phyloP scores from a whole-genome alignment of 2,329 filamentous ascomycete genomes.

The Fusarium abutilonis region DNA sequence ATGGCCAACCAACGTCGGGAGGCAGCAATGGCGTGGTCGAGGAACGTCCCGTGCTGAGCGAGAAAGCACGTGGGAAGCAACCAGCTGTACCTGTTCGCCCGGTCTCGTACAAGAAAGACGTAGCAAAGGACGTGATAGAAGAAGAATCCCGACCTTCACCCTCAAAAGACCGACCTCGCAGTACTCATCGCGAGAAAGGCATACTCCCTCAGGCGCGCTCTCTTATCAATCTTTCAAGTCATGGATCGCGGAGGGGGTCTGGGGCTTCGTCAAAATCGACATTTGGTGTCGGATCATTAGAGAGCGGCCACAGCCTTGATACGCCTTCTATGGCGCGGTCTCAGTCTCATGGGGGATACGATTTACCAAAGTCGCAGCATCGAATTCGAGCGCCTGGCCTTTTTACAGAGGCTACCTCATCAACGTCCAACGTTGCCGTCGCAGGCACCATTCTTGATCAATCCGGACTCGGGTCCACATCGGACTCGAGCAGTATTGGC shows the following conservation, averaged over 20 bases:
- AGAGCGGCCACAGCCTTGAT: constrained; percentile 32
- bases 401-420: constrained; percentile 51
- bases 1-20: constrained; percentile 3
- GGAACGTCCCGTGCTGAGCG: constrained; percentile 47
- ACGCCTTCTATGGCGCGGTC: constrained; percentile 48
- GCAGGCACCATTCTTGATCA: constrained; percentile 58
- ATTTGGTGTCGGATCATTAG: constrained; percentile 38
- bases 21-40: constrained; percentile 13
- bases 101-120: constrained; percentile 28
- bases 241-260: constrained; percentile 37
- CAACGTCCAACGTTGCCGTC: constrained; percentile 55
- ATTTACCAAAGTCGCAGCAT: constrained; percentile 29
- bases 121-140: constrained; percentile 13
- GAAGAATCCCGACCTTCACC: constrained; percentile 11
- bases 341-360: constrained; percentile 47
- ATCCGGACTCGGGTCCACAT: constrained; percentile 47
- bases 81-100: constrained; percentile 46
- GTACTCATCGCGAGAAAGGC: constrained; percentile 25
- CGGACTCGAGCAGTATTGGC: constrained; percentile 40
- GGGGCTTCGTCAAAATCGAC: constrained; percentile 39
- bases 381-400: constrained; percentile 42
- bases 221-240: constrained; percentile 38
- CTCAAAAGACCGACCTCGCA: constrained; percentile 19
- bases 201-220: constrained; percentile 40
- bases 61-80: constrained; percentile 62